Conservation (phyloP, 495 filamentous ascomycete genomes). For the Trichoderma gamsii region DNA sequence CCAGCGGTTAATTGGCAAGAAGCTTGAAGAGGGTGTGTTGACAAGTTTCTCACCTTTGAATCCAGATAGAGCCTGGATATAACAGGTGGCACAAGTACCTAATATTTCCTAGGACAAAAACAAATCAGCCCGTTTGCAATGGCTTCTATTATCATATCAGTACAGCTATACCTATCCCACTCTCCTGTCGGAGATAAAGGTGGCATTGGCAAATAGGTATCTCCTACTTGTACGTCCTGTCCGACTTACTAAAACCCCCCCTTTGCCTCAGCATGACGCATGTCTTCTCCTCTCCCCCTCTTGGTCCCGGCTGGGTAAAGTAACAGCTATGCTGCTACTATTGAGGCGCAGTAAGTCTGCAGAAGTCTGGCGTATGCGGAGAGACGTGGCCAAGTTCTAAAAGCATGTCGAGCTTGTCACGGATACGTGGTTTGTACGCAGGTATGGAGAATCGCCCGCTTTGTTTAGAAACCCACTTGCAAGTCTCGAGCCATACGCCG, state of each 20-base stretch:
- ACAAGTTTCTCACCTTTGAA: too few relatives aligned
- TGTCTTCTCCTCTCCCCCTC: background rate
- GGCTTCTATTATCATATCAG: too few relatives aligned
- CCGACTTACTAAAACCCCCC: background rate
- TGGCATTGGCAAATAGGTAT: background rate
- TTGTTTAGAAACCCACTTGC: background rate
- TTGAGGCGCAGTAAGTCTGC: slow-evolving; percentile 9
- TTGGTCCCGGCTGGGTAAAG: background rate
- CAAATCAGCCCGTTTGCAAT: too few relatives aligned
- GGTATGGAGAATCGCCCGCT: background rate
- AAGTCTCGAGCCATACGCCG: background rate
- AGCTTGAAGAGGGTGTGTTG: too few relatives aligned
- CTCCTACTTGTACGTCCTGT: too few relatives aligned
- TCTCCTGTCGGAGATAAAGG: background rate
- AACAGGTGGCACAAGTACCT: too few relatives aligned
- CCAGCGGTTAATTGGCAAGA: too few relatives aligned
- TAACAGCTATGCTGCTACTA: background rate
- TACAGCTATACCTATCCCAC: background rate
- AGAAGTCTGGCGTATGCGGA: background rate
- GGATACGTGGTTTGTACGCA: background rate
- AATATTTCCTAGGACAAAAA: too few relatives aligned
- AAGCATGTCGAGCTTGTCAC: background rate
- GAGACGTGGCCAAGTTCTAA: slow-evolving; percentile 9
- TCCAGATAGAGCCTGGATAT: too few relatives aligned
- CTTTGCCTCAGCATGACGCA: background rate